Conservation (phyloP, 2,329 filamentous ascomycete species). For the Colletotrichum costaricense region DNA sequence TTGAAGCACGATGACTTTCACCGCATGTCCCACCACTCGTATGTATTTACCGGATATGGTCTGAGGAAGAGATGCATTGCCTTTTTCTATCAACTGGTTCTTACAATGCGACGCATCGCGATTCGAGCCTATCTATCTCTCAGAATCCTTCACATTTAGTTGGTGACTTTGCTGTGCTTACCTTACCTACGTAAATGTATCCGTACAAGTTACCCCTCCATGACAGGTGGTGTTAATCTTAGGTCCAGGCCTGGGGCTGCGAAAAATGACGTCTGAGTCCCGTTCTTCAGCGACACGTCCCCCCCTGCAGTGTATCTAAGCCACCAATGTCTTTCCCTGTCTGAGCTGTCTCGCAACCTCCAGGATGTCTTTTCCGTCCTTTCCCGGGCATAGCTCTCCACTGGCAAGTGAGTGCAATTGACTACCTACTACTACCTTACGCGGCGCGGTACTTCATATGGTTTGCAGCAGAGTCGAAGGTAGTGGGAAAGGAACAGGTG, state of each 20-base stretch:
- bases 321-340: not conserved
- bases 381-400: not conserved
- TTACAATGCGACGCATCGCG: too few species aligned
- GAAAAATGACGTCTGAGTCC: constrained; percentile 9
- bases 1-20: not conserved
- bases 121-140: too few species aligned
- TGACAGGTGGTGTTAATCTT: not conserved
- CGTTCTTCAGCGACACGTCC: constrained; percentile 9
- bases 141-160: too few species aligned
- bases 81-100: too few species aligned
- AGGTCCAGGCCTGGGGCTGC: not conserved
- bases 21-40: not conserved
- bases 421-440: too few species aligned
- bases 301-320: not conserved
- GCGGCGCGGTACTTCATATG: too few species aligned
- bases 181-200: not conserved
- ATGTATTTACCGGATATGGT: too few species aligned
- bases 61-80: too few species aligned
- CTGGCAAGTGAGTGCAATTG: not conserved
- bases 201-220: not conserved
- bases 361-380: not conserved
- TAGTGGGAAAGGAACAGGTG: not conserved
- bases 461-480: not conserved
- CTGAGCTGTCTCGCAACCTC: not conserved
- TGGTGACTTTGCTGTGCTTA: not conserved